Evolutionary conservation across 306 rosid genomes (phyloP).

Genomic region (Heteromeles arbutifolia): DNA sequence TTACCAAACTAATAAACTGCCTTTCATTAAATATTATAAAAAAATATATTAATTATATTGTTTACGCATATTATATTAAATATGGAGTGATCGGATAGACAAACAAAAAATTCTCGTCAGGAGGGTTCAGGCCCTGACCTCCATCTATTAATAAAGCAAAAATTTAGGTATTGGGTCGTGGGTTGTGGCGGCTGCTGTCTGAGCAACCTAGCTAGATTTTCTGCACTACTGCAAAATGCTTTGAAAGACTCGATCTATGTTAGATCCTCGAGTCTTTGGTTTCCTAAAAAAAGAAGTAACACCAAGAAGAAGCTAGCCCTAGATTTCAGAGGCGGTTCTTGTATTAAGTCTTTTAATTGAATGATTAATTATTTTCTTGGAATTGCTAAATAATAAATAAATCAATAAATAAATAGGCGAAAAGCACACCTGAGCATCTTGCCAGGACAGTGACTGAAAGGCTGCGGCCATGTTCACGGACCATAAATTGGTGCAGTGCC

Average conservation of each 20-base stretch:
- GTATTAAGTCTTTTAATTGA: neutral
- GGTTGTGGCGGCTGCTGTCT: conserved; percentile 64
- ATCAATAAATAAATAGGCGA: neutral
- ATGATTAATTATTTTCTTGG: neutral
- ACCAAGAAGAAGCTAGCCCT: conserved; percentile 25
- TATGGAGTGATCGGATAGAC: neutral
- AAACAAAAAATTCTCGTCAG: neutral
- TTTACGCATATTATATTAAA: no score
- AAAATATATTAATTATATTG: no score
- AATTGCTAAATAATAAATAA: no score
- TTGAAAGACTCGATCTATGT: conserved; percentile 24
- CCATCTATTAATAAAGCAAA: neutral
- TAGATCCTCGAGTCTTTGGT: conserved; percentile 28
- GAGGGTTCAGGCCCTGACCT: neutral
- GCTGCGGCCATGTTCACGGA: conserved; percentile 99
- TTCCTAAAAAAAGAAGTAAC: conserved; percentile 13
- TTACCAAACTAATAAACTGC: no score
- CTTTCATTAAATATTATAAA: no score
- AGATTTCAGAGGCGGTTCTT: conserved; percentile 19
- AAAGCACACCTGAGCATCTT: conserved; percentile 59
- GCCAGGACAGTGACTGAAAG: conserved; percentile 88
- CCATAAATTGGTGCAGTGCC: conserved; percentile 99
- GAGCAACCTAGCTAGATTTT: conserved; percentile 38
- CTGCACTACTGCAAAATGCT: conserved; percentile 22
- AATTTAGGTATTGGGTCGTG: conserved; percentile 11